phyloP scores from a whole-genome alignment of 2,329 filamentous ascomycete genomes.

The Colletotrichum melonis region DNA sequence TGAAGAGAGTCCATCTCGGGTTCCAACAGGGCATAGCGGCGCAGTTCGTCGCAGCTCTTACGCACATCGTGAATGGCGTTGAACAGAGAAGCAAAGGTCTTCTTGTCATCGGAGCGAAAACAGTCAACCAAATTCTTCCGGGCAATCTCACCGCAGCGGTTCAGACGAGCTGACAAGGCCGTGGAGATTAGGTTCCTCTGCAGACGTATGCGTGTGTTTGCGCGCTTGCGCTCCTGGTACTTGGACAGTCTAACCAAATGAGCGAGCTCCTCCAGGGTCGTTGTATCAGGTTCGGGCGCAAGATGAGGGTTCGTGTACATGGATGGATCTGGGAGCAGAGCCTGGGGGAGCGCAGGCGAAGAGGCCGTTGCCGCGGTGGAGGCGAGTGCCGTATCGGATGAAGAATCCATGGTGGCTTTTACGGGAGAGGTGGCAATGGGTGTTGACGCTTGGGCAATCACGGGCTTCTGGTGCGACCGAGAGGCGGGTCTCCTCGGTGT shows the following conservation, averaged over 20 bases:
- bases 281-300: constrained; percentile 71
- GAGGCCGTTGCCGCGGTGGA: constrained; percentile 54
- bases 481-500: constrained; percentile 51
- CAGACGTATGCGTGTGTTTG: constrained; percentile 77
- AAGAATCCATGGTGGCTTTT: constrained; percentile 38
- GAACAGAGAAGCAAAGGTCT: constrained; percentile 78
- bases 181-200: constrained; percentile 81
- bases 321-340: constrained; percentile 72
- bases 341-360: constrained; percentile 55
- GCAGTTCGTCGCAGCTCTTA: constrained; percentile 79
- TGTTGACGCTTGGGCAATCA: constrained; percentile 58
- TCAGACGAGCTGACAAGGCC: constrained; percentile 78
- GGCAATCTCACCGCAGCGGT: constrained; percentile 79
- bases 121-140: constrained; percentile 81
- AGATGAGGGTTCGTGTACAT: constrained; percentile 73
- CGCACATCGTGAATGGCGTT: constrained; percentile 84
- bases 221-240: constrained; percentile 84
- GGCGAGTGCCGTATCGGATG: constrained; percentile 42
- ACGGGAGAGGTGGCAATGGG: constrained; percentile 42
- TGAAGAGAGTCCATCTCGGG: constrained; percentile 76
- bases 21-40: constrained; percentile 77
- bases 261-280: constrained; percentile 80
- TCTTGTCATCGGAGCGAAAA: constrained; percentile 84
- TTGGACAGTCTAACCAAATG: constrained; percentile 82
- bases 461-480: constrained; percentile 54